phyloP scores from a whole-genome alignment of 176 grass and related monocot genomes.

The Chrysopogon serrulatus region DNA sequence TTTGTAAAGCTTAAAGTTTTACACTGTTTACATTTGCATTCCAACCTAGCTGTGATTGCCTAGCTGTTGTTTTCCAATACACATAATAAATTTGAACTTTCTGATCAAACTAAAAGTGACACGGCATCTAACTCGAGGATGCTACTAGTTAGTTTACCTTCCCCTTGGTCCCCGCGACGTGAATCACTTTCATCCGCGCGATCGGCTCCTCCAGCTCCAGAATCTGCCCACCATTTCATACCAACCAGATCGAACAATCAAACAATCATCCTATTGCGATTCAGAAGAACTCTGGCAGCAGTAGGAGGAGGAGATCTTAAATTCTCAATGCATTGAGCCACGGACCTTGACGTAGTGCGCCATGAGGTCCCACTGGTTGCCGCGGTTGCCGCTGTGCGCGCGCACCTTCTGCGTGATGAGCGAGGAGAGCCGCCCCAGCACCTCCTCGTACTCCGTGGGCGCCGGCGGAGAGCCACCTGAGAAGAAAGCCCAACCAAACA shows the following conservation, averaged over 20 bases:
- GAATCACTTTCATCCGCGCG: conserved; percentile 70
- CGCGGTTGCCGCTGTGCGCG: conserved; percentile 60
- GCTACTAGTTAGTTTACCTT: conserved; percentile 46
- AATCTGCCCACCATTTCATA: conserved; percentile 28
- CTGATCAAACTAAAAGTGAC: neutral
- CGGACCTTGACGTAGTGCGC: conserved; percentile 69
- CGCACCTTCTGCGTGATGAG: conserved; percentile 80
- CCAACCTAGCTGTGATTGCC: neutral
- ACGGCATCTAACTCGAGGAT: neutral
- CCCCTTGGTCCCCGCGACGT: conserved; percentile 90
- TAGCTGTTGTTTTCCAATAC: neutral
- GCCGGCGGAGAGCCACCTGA: neutral
- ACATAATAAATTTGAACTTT: neutral
- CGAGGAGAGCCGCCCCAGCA: conserved; percentile 64
- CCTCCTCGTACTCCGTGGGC: conserved; percentile 61
- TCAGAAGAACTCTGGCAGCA: neutral
- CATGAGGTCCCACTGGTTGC: conserved; percentile 84
- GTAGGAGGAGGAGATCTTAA: neutral
- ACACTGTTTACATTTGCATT: neutral
- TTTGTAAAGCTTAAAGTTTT: neutral
- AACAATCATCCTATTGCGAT: neutral
- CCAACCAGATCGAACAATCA: neutral
- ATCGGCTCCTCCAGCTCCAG: conserved; percentile 68
- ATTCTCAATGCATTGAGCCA: neutral
- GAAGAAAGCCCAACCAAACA: neutral